A percentile compares a stretch with the other conserved stretches of the same genome.
phyloP scores from a whole-genome alignment of 257 asterid genomes.

The Asclepias syriaca region DNA sequence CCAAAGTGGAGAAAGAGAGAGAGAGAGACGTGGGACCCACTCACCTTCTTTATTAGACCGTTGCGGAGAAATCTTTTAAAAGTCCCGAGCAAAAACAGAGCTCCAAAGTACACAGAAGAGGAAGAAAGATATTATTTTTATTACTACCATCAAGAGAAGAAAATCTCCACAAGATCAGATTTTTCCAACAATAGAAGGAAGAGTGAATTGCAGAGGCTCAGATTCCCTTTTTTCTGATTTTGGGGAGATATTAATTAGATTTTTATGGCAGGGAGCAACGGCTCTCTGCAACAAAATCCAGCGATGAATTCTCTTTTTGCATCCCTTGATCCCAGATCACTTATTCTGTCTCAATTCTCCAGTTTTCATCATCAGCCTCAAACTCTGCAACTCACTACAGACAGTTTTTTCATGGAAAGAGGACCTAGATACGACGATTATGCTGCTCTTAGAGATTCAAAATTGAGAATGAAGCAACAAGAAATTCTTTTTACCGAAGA shows the following conservation, averaged over 20 bases:
- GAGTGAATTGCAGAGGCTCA: neutral
- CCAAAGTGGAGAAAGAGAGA: constrained; percentile 1
- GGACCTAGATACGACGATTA: constrained; percentile 79
- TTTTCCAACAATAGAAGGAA: neutral
- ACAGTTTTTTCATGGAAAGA: constrained; percentile 47
- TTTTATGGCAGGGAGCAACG: constrained; percentile 44
- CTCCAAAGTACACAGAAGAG: neutral
- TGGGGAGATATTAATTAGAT: constrained; percentile 11
- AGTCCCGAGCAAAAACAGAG: neutral
- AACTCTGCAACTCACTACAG: constrained; percentile 47
- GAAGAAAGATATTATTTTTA: neutral
- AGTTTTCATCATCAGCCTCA: constrained; percentile 43
- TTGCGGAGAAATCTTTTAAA: constrained; percentile 36
- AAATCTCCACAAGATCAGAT: neutral
- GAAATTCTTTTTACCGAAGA: constrained; percentile 17
- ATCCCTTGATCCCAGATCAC: constrained; percentile 55
- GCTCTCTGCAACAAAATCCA: constrained; percentile 32
- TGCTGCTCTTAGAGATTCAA: constrained; percentile 69
- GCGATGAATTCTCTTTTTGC: constrained; percentile 33
- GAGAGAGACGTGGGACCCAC: constrained; percentile 5
- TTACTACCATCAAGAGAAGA: too few species aligned
- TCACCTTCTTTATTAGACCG: constrained; percentile 55
- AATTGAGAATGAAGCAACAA: constrained; percentile 24
- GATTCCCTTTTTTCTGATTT: neutral
- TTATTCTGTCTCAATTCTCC: constrained; percentile 58